These are phyloP conservation scores for Glarea lozoyensis DNA, from an alignment of 495 filamentous ascomycete genomes.

Conservation along the genomic window DNA sequence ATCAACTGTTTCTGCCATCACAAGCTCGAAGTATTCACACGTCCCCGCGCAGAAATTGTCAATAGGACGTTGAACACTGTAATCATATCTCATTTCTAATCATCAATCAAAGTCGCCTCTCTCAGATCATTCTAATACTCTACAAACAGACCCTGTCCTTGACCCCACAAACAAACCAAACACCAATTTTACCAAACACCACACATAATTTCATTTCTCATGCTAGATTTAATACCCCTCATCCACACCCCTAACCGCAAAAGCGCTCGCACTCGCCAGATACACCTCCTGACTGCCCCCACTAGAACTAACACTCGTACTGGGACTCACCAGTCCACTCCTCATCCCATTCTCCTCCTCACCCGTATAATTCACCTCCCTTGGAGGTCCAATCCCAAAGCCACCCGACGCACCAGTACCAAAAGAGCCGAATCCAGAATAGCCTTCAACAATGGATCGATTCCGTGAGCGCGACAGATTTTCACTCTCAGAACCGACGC, in stretches of 20 bases:
- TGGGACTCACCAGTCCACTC: conserved; percentile 22
- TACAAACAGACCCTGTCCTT: no score
- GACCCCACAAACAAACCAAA: background rate
- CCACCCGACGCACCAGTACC: conserved; percentile 7
- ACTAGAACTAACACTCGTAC: conserved; percentile 18
- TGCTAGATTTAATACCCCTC: conserved; percentile 5
- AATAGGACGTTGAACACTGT: no score
- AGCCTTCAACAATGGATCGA: conserved; percentile 16
- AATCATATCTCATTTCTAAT: no score
- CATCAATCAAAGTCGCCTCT: no score
- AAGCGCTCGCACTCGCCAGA: conserved; percentile 1
- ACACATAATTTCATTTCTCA: no score
- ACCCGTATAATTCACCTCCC: conserved; percentile 10
- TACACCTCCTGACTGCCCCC: conserved; percentile 14
- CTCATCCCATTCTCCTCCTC: conserved; percentile 6
- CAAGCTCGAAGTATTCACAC: no score
- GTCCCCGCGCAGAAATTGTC: no score
- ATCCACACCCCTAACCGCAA: conserved; percentile 1
- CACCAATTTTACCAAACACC: background rate
- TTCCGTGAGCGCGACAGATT: conserved; percentile 9
- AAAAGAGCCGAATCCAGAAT: conserved; percentile 13
- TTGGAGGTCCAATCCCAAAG: conserved; percentile 14
- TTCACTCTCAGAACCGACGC: conserved; percentile 17
- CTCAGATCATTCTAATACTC: background rate
- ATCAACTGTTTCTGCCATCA: no score